phyloP scores from a whole-genome alignment of 108 stramenopile genomes.

The Mediolabrus comicus region DNA sequence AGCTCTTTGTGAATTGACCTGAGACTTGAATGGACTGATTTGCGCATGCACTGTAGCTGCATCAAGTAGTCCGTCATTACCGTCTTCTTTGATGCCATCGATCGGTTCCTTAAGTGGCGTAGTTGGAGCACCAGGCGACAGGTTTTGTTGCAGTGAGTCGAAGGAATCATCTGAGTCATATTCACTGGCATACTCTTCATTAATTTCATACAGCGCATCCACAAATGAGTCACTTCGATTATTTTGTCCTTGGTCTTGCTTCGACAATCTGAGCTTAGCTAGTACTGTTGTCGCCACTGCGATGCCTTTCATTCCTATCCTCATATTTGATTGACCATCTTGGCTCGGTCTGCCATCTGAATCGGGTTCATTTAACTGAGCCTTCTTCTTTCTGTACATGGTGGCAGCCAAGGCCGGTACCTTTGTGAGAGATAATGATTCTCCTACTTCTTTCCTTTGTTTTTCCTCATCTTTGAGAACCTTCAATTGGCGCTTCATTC shows the following conservation, averaged over 20 bases:
- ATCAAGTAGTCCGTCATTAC: not conserved
- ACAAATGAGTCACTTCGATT: not conserved
- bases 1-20: not conserved
- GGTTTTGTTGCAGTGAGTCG: not conserved
- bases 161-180: not conserved
- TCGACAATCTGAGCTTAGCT: not conserved
- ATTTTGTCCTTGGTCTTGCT: not conserved
- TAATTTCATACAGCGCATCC: not conserved
- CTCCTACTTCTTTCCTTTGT: slow-evolving; percentile 44
- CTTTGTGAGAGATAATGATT: slow-evolving; percentile 6
- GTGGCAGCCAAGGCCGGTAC: slow-evolving; percentile 21
- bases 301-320: not conserved
- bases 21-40: not conserved
- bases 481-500: slow-evolving; percentile 60
- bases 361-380: not conserved
- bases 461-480: slow-evolving; percentile 39
- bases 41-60: not conserved
- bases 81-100: not conserved
- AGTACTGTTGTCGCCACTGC: not conserved
- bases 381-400: slow-evolving; percentile 17
- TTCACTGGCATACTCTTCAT: not conserved
- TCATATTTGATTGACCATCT: not conserved
- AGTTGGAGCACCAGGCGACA: not conserved
- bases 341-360: not conserved
- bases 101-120: not conserved